A percentile compares a stretch with the other conserved stretches of the same genome.
Conservation (phyloP, 345 rosid genomes). For the Erucastrum elatum region DNA sequence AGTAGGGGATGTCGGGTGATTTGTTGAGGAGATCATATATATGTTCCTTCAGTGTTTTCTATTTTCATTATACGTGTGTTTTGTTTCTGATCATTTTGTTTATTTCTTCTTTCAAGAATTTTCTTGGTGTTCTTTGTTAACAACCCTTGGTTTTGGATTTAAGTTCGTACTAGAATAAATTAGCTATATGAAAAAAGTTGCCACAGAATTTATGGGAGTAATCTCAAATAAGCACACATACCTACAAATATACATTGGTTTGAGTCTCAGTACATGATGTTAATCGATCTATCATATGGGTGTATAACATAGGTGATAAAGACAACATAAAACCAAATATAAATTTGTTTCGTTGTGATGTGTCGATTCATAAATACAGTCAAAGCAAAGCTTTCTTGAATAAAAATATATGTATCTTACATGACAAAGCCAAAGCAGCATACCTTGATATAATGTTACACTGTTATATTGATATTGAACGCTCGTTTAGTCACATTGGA, state of each 20-base stretch:
- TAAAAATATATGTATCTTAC: background rate
- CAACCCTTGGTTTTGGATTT: constrained; percentile 18
- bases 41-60: constrained; percentile 29
- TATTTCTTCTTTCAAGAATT: constrained; percentile 8
- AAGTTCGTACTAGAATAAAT: background rate
- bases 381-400: background rate
- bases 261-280: background rate
- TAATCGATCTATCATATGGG: background rate
- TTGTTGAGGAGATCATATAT: constrained; percentile 19
- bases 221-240: constrained; percentile 5
- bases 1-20: constrained; percentile 14
- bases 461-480: too few species aligned
- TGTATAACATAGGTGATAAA: background rate
- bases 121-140: constrained; percentile 20
- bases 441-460: too few species aligned
- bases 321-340: background rate
- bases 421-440: background rate
- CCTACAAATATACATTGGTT: background rate
- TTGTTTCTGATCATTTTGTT: constrained; percentile 30
- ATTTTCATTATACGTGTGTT: constrained; percentile 21
- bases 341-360: background rate
- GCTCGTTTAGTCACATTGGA: background rate
- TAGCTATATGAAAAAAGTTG: constrained; percentile 1
- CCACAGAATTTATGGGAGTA: constrained; percentile 1
- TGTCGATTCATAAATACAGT: background rate